Base-by-base conservation (phyloP, 768 basidiomycete species). In the Russula olivacea region DNA sequence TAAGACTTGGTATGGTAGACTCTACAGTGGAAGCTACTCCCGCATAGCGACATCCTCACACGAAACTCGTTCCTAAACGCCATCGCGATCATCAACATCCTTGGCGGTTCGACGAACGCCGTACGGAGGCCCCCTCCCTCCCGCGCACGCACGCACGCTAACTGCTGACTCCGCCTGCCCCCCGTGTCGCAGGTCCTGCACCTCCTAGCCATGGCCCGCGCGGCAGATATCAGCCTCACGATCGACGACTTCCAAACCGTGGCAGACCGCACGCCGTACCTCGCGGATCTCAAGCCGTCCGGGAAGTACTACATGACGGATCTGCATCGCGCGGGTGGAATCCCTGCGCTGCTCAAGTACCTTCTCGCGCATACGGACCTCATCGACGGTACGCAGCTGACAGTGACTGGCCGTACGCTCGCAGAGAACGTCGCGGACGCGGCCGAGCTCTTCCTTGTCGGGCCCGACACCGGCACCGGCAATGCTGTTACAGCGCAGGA, bases 241-340 rank as follows among this genome's bases (percentile, higher is more conserved):
- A 88, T 94, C 65, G 91, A 95, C 63, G 92, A 94, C 73, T 94
- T 94, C 80, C 90, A 93, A 74, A 77, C 73, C 64, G 81, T 93
- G 41, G 83, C 88, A 10, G 83, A 93, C 74, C 85, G 78, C 68
- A 90, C 91, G 0, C 93, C 92, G 10, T 90, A 85, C 72, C 81
- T 94, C 5, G 89, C 88, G n/a, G 88, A 94, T 70, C 78, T 94
- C 64, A 91, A 84, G 75, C 90, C 91, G 17, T 91, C 90, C 8
- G 92, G 91, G 28, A 84, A 84, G 75, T 94, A 91, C 73, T 85
- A 87, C 70, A 93, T 94, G 91, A 88, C 93, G 73, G 92, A 95
- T 69, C 80, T 94, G 51, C 92, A 94, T 77, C 83, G 80, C 65
- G 84, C 88, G 61, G 92, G 93, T 32, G 92, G 92, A 61, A 83